phyloP scores from a whole-genome alignment of 306 rosid species.

The Dalbergia cochinchinensis region DNA sequence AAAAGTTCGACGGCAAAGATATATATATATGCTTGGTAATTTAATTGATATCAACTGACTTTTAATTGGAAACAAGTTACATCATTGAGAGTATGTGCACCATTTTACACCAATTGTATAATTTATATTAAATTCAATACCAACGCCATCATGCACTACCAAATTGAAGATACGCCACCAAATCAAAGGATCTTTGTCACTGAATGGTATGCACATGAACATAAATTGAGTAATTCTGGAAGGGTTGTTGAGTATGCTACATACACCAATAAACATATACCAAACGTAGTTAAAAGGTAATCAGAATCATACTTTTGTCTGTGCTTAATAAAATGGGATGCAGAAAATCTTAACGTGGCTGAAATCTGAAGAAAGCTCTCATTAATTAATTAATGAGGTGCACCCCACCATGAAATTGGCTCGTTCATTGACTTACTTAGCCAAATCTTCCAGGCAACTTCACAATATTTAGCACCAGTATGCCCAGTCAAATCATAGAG shows the following conservation, averaged over 20 bases:
- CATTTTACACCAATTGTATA: conserved; percentile 37
- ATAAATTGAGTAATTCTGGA: not conserved
- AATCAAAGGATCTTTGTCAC: conserved; percentile 15
- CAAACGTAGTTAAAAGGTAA: not conserved
- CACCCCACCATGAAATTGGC: conserved; percentile 3
- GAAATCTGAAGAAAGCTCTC: conserved; percentile 22
- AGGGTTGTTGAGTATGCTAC: no score
- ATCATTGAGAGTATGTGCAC: conserved; percentile 54
- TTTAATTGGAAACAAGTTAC: conserved; percentile 62
- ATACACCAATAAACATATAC: not conserved
- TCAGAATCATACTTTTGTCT: not conserved
- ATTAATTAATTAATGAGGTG: not conserved
- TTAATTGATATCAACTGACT: conserved; percentile 48
- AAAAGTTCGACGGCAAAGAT: conserved; percentile 42
- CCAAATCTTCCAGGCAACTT: conserved; percentile 24
- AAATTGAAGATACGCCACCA: conserved; percentile 13
- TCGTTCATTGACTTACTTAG: conserved; percentile 35
- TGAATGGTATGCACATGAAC: conserved; percentile 21
- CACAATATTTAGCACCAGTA: not conserved
- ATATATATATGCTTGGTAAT: conserved; percentile 45
- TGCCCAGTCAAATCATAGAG: not conserved
- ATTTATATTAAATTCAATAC: conserved; percentile 22
- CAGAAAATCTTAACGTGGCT: conserved; percentile 15
- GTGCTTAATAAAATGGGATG: not conserved
- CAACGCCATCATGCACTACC: conserved; percentile 46